Percentiles rank a stretch among this genome's conserved stretches.
Evolutionary conservation across 169 alveolate genomes (phyloP).

Genomic region (Plasmodium vivax): DNA sequence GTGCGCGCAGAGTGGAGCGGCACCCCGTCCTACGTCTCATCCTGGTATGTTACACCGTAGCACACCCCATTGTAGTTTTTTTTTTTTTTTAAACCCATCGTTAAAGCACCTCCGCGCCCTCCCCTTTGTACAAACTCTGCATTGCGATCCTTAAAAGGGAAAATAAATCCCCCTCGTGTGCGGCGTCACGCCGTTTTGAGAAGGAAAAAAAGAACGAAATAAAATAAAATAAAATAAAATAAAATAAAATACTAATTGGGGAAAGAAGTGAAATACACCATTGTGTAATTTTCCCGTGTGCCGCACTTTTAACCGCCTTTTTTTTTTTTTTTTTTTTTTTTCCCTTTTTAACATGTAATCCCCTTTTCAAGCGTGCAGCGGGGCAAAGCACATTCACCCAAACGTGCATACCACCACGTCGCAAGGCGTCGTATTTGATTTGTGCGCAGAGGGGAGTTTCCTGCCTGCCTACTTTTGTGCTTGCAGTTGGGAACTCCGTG

Average conservation of each 20-base stretch:
- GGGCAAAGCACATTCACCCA: not conserved
- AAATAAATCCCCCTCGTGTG: not conserved
- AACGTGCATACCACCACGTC: not conserved
- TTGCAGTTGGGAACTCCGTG: not conserved
- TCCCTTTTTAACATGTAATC: not conserved
- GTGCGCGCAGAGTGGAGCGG: not conserved
- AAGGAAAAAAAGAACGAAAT: not conserved
- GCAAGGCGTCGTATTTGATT: not conserved
- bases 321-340: too few species aligned
- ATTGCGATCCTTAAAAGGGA: not conserved
- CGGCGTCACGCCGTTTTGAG: not conserved
- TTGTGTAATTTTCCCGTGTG: not conserved
- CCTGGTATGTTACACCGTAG: too few species aligned
- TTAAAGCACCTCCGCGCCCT: not conserved
- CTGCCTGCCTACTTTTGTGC: not conserved
- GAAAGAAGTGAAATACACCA: not conserved
- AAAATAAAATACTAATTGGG: not conserved
- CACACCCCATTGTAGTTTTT: not conserved
- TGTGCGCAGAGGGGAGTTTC: not conserved
- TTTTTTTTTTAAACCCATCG: not conserved
- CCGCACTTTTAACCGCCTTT: not conserved
- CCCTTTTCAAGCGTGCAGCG: not conserved
- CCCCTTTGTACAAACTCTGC: not conserved
- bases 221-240: too few species aligned
- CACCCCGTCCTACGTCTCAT: too few species aligned